Evolutionary conservation across 805 yeast species (phyloP).

Genomic region (Tetrapisispora iriomotensis): DNA sequence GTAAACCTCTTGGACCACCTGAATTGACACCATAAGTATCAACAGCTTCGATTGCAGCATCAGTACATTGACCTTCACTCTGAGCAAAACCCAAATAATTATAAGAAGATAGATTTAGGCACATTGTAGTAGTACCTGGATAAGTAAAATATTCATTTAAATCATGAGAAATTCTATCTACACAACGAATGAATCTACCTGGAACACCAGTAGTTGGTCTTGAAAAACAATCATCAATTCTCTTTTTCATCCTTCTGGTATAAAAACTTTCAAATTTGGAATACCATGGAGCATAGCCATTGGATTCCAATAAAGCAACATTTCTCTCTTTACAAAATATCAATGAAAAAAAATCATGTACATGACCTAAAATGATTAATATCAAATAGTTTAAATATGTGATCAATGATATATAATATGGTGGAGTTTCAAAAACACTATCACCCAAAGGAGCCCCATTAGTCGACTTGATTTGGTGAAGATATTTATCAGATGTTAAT

Average conservation of each 20-base stretch:
- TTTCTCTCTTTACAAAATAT: slow-evolving; percentile 57
- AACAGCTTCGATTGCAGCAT: slow-evolving; percentile 53
- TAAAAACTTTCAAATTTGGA: slow-evolving; percentile 90
- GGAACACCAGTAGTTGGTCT: slow-evolving; percentile 97
- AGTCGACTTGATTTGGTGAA: slow-evolving; percentile 52
- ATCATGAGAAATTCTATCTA: slow-evolving; percentile 64
- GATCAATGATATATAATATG: slow-evolving; percentile 63
- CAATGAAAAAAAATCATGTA: slow-evolving; percentile 75
- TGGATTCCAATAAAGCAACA: slow-evolving; percentile 56
- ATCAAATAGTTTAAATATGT: slow-evolving; percentile 82
- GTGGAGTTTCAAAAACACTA: slow-evolving; percentile 75
- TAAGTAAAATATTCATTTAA: slow-evolving; percentile 57
- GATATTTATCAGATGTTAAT: slow-evolving; percentile 52
- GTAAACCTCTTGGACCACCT: slow-evolving; percentile 64
- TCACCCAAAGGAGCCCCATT: slow-evolving; percentile 45
- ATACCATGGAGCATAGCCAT: slow-evolving; percentile 95
- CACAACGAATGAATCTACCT: slow-evolving; percentile 78
- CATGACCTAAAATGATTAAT: slow-evolving; percentile 79
- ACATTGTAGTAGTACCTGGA: slow-evolving; percentile 66
- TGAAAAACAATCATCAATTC: slow-evolving; percentile 90
- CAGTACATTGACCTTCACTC: slow-evolving; percentile 85
- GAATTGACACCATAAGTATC: slow-evolving; percentile 66
- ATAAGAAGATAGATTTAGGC: slow-evolving; percentile 81
- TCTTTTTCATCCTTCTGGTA: slow-evolving; percentile 79
- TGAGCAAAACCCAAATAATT: slow-evolving; percentile 97